Evolutionary conservation across 148 eudicot species (phyloP).

Genomic region (Rhododendron simsii): DNA sequence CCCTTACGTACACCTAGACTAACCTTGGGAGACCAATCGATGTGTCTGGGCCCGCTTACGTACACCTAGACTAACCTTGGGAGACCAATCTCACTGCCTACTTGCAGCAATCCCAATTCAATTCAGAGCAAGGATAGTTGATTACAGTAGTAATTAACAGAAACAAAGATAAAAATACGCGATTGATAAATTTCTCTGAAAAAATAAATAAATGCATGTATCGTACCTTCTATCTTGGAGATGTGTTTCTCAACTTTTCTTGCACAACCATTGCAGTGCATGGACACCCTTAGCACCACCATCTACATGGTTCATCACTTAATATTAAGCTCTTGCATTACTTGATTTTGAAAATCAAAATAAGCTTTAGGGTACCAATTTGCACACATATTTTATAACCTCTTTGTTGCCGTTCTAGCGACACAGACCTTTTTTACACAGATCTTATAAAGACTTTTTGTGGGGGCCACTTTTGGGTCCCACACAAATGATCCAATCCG

Average conservation of each 20-base stretch:
- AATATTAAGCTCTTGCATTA: not conserved
- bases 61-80: not conserved
- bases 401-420: not conserved
- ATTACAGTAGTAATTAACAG: not conserved
- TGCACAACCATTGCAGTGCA: conserved; percentile 98
- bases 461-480: too few species aligned
- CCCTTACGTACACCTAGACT: not conserved
- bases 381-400: too few species aligned
- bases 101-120: not conserved
- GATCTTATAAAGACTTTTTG: too few species aligned
- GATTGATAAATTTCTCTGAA: not conserved
- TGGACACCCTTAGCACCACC: conserved; percentile 86
- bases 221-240: conserved; percentile 77
- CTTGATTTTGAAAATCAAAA: not conserved
- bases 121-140: not conserved
- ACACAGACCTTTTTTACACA: too few species aligned
- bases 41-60: too few species aligned
- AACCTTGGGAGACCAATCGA: too few species aligned
- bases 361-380: not conserved
- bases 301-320: conserved; percentile 33
- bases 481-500: too few species aligned
- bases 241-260: conserved; percentile 80
- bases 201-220: not conserved
- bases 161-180: not conserved
- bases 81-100: too few species aligned